phyloP scores from a whole-genome alignment of 169 alveolate genomes.

The Plasmodium fragile region DNA sequence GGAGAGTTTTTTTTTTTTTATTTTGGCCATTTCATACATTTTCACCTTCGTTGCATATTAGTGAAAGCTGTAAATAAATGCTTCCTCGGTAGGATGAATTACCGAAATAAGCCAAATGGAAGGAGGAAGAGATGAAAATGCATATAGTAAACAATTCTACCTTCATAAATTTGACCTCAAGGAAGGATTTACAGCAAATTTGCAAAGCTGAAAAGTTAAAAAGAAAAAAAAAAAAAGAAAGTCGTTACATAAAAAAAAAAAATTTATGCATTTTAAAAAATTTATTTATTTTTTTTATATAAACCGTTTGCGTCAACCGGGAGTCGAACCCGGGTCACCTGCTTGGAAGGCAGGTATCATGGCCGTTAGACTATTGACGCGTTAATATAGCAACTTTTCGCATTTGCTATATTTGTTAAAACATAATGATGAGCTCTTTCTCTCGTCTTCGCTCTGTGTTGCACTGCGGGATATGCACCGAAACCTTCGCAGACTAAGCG shows the following conservation, averaged over 20 bases:
- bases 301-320: constrained; percentile 97
- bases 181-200: background rate
- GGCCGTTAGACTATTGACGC: constrained; percentile 98
- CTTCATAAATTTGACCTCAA: background rate
- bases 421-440: background rate
- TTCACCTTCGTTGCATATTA: background rate
- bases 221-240: too few relatives aligned
- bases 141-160: background rate
- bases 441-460: too few relatives aligned
- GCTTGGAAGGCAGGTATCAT: constrained; percentile 99
- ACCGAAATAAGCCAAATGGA: background rate
- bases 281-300: constrained; percentile 73
- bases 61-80: background rate
- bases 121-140: background rate
- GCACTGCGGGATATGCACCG: background rate
- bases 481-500: background rate
- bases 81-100: background rate
- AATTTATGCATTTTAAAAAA: too few relatives aligned
- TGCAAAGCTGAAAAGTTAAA: background rate
- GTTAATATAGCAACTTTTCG: background rate
- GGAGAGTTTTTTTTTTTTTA: background rate
- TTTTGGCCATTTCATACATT: background rate
- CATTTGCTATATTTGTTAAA: background rate
- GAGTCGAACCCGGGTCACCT: constrained; percentile 99
- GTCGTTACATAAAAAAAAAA: too few relatives aligned